phyloP scores from a whole-genome alignment of 306 rosid species.

The Begonia peltatifolia region DNA sequence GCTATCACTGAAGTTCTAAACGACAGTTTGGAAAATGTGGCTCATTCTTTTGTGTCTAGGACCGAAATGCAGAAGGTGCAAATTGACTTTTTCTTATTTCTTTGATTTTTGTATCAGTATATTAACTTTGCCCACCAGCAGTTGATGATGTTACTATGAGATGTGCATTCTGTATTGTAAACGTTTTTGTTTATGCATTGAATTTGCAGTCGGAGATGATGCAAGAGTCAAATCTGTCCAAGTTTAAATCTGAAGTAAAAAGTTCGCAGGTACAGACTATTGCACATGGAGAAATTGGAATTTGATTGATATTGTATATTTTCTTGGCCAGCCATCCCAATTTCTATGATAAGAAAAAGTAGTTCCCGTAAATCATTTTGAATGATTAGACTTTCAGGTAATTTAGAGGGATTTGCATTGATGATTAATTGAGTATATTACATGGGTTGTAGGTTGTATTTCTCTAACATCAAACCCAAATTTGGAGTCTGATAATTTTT shows the following conservation, averaged over 20 bases:
- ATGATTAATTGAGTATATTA: too few relatives aligned
- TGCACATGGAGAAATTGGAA: background rate
- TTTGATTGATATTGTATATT: too few relatives aligned
- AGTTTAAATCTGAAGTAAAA: constrained; percentile 39
- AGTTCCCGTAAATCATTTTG: too few relatives aligned
- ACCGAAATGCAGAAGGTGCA: constrained; percentile 35
- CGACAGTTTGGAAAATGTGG: constrained; percentile 41
- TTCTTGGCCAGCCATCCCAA: too few relatives aligned
- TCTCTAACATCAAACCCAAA: too few relatives aligned
- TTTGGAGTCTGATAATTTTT: too few relatives aligned
- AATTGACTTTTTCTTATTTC: background rate
- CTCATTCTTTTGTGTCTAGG: constrained; percentile 33
- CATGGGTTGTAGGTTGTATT: too few relatives aligned
- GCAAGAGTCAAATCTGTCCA: constrained; percentile 35
- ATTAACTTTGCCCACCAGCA: background rate
- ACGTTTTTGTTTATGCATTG: too few relatives aligned
- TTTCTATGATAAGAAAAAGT: too few relatives aligned
- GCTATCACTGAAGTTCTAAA: constrained; percentile 35
- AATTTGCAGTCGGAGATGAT: constrained; percentile 26
- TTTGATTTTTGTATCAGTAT: background rate
- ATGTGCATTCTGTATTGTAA: background rate
- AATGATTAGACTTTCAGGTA: too few relatives aligned
- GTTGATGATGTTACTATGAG: background rate
- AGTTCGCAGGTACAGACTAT: constrained; percentile 36
- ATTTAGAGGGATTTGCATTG: too few relatives aligned